Conservation (phyloP, 257 asterid species). For the Linderniella brevidens region DNA sequence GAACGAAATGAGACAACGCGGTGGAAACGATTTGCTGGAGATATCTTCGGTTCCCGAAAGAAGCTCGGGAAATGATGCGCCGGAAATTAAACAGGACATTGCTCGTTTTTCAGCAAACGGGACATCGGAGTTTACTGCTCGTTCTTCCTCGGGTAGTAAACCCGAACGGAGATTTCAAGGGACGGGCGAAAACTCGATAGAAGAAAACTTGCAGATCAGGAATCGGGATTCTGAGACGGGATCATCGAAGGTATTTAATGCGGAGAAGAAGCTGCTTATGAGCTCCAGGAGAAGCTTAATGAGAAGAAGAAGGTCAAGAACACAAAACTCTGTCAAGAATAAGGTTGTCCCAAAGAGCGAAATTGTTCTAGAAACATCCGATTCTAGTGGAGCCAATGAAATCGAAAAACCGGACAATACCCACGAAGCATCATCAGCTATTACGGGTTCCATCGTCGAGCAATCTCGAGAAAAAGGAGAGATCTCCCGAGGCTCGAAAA, state of each 20-base stretch:
- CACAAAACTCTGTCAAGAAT: slow-evolving; percentile 13
- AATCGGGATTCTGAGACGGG: no score
- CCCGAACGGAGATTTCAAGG: no score
- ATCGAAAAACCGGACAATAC: no score
- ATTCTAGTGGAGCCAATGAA: no score
- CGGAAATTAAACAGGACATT: no score
- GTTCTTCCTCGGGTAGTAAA: no score
- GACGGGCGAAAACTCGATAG: slow-evolving; percentile 3
- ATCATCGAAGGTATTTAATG: no score
- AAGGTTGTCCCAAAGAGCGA: slow-evolving; percentile 20
- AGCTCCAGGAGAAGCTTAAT: no score
- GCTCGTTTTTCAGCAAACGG: slow-evolving; percentile 15
- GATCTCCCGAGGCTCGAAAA: slow-evolving; percentile 60
- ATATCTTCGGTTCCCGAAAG: slow-evolving; percentile 41
- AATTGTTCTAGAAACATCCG: slow-evolving; percentile 25
- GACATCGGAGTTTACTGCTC: neutral
- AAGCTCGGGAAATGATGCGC: slow-evolving; percentile 18
- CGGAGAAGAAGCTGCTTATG: no score
- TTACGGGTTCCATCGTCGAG: no score
- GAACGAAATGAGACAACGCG: slow-evolving; percentile 18
- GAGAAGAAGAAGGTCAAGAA: no score
- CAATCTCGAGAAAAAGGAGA: slow-evolving; percentile 53
- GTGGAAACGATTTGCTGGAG: slow-evolving; percentile 31
- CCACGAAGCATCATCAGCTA: no score
- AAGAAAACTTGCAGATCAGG: slow-evolving; percentile 12